Evolutionary conservation across 2,329 filamentous ascomycete species (phyloP).

Genomic region (Apiospora koreana): DNA sequence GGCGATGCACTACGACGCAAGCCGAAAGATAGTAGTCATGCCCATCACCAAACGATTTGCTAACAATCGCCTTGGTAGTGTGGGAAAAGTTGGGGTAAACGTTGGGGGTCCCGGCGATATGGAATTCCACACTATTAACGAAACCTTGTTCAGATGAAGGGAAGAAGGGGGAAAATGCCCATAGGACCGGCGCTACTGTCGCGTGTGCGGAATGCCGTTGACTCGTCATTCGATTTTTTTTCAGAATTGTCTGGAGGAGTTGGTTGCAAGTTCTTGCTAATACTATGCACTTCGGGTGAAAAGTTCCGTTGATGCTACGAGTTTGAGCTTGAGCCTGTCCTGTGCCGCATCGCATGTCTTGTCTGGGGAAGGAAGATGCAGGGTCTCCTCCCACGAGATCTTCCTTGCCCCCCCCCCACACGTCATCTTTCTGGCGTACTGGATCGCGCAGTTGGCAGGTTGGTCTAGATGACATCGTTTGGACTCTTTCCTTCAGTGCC

Average conservation of each 20-base stretch:
- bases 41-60: slow-evolving; percentile 13
- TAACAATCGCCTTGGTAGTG: background rate
- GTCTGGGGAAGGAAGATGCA: slow-evolving; percentile 9
- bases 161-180: background rate
- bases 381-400: slow-evolving; percentile 4
- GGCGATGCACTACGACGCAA: background rate
- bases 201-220: background rate
- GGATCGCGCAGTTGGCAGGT: background rate
- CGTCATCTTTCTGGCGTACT: background rate
- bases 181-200: background rate
- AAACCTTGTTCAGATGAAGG: background rate
- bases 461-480: background rate
- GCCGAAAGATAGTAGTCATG: slow-evolving; percentile 9
- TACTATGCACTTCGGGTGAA: background rate
- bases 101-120: background rate
- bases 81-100: background rate
- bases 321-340: background rate
- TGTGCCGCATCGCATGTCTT: too few relatives aligned
- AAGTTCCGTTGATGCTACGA: background rate
- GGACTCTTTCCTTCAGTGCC: background rate
- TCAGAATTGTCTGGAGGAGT: background rate
- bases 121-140: background rate
- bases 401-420: background rate
- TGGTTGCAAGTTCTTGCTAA: background rate
- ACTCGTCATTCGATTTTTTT: background rate